Evolutionary conservation across 2,329 filamentous ascomycete genomes (phyloP).

Genomic region (Macroventuria anomochaeta): DNA sequence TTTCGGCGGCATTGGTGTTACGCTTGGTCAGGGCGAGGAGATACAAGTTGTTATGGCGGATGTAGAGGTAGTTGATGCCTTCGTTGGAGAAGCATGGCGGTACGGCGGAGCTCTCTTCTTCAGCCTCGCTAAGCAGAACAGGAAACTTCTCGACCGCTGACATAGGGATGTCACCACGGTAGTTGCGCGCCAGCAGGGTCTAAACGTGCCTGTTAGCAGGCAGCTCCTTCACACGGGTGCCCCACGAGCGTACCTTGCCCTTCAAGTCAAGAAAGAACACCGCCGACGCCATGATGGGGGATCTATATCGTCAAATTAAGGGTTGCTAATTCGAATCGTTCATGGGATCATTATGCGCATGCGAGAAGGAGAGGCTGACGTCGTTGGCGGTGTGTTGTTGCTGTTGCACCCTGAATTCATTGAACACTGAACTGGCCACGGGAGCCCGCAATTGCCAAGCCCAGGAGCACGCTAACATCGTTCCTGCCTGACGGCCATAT

Average conservation of each 20-base stretch:
- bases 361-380: constrained; percentile 2
- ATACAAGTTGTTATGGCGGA: constrained; percentile 98
- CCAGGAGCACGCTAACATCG: constrained; percentile 1
- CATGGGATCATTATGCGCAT: constrained; percentile 31
- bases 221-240: constrained; percentile 24
- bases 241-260: constrained; percentile 79
- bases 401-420: constrained; percentile 15
- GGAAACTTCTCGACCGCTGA: constrained; percentile 98
- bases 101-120: constrained; percentile 98
- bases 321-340: constrained; percentile 5
- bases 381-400: constrained; percentile 14
- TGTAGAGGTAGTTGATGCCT: constrained; percentile 99
- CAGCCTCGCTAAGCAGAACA: constrained; percentile 91
- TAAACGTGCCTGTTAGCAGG: constrained; percentile 52
- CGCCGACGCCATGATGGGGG: constrained; percentile 83
- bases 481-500: background rate
- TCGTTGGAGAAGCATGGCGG: constrained; percentile 98
- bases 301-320: constrained; percentile 4
- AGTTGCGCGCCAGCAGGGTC: constrained; percentile 98
- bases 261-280: constrained; percentile 99
- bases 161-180: constrained; percentile 98
- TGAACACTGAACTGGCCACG: constrained; percentile 9
- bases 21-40: constrained; percentile 97
- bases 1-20: constrained; percentile 98
- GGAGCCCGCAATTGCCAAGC: constrained; percentile 15